A percentile compares a stretch with the other conserved stretches of the same genome.
phyloP scores from a whole-genome alignment of 345 rosid genomes.

The Euphorbia lathyris region DNA sequence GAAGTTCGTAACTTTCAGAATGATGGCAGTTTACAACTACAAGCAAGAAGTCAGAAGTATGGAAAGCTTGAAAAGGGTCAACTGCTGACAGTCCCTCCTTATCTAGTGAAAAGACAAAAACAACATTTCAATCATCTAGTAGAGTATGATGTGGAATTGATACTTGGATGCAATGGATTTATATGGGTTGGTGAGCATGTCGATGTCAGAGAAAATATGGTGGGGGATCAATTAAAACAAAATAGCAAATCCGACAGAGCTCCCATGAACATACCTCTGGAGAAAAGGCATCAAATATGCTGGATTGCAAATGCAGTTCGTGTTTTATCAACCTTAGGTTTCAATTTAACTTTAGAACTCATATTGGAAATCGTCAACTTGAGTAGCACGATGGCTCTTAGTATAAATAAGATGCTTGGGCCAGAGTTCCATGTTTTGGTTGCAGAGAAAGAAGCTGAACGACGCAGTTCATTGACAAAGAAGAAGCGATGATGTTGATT shows the following conservation, averaged over 20 bases:
- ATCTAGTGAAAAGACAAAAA: constrained; percentile 76
- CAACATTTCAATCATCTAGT: constrained; percentile 80
- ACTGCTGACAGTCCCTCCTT: constrained; percentile 64
- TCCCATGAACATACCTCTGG: constrained; percentile 34
- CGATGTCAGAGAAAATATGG: constrained; percentile 52
- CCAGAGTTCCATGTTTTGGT: constrained; percentile 79
- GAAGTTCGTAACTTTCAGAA: constrained; percentile 81
- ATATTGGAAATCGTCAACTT: constrained; percentile 52
- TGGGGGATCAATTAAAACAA: constrained; percentile 39
- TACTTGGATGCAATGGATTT: constrained; percentile 89
- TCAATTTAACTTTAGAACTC: constrained; percentile 56
- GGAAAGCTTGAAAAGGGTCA: constrained; percentile 97
- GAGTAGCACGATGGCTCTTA: constrained; percentile 49
- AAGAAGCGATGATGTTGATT: constrained; percentile 27
- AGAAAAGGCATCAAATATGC: constrained; percentile 70
- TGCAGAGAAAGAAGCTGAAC: constrained; percentile 73
- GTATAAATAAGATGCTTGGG: constrained; percentile 69
- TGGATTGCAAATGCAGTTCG: constrained; percentile 73
- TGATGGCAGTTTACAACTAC: constrained; percentile 82
- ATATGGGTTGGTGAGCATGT: constrained; percentile 91
- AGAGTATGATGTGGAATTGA: constrained; percentile 67
- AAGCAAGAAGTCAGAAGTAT: constrained; percentile 91
- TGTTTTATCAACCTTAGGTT: constrained; percentile 66
- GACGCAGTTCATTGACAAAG: constrained; percentile 48
- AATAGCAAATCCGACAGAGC: constrained; percentile 20